Conservation (phyloP, 148 eudicot genomes). For the Camellia lanceoleosa region DNA sequence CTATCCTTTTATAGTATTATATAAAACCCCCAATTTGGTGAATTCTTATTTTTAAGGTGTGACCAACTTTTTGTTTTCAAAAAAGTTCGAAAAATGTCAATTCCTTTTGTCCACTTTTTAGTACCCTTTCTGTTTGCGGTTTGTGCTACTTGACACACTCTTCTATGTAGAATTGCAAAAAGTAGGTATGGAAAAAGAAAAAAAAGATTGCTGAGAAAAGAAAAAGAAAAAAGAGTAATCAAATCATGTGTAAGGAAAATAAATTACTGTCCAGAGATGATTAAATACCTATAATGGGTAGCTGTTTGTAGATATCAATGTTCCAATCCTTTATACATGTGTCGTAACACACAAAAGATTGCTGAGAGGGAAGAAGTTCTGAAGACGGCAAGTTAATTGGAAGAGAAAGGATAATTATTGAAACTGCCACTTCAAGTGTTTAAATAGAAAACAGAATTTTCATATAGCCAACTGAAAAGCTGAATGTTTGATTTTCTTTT, state of each 20-base stretch:
- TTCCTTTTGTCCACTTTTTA: neutral
- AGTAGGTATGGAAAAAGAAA: neutral
- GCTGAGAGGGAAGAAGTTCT: neutral
- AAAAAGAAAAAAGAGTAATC: neutral
- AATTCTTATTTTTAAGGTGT: neutral
- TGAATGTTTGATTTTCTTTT: constrained; percentile 2
- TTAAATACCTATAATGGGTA: neutral
- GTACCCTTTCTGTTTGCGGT: neutral
- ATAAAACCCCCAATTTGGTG: neutral
- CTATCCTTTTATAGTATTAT: neutral
- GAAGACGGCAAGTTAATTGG: neutral
- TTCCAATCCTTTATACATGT: neutral
- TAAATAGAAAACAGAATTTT: neutral
- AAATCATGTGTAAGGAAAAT: neutral
- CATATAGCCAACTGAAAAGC: neutral
- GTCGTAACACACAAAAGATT: neutral
- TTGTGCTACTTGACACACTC: too few species aligned
- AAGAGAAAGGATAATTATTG: neutral
- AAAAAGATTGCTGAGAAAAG: neutral
- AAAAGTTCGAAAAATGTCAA: neutral
- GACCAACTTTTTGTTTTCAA: neutral
- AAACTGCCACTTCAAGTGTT: neutral
- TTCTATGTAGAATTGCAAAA: too few species aligned
- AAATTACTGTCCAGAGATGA: neutral
- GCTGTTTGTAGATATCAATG: neutral